Base-by-base conservation (phyloP, 1,284 basidiomycete genomes). In the Irpex sp. region DNA sequence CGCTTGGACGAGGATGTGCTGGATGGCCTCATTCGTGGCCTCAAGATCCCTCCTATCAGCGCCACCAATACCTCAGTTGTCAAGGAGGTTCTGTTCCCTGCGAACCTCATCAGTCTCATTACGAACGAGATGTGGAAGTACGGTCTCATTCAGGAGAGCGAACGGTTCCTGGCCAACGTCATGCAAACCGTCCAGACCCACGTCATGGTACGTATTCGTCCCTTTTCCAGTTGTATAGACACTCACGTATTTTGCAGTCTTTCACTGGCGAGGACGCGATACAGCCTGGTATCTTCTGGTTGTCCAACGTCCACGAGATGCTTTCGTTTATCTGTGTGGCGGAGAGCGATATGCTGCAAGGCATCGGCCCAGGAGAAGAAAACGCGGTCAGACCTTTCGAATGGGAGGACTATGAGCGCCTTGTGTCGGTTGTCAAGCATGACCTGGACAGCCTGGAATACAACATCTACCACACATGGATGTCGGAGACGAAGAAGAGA, bases 111-210 rank as follows among this genome's bases (percentile, higher is more conserved):
- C 78, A 95, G 93, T 71, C 81, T 99, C 58, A 92, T 98, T 65
- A 97, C 96, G 19, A 99, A 99, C 77, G 97, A 99, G 78, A 99
- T 99, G 97, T 99, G 97, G 97, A 98, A 98, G 79, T 95, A 98
- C 72, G 96, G 96, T 34, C 87, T 99, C 71, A 98, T 99, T 70
- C 85, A 90, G 31, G 97, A 99, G 77, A 97, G 95, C 77, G 97
- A 99, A 76, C 85, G 96, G 47, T 99, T 99, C 86, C 82, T 99
- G 65, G 97, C 97, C 48, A 98, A 98, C 73, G 94, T 99, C 63
- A 99, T 99, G 97, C 96, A 98, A 76, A 93, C 92, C 15, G 92
- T 99, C 66, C 97, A 99, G 80, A 86, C 91, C 48, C 95, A 98
- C 78, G 96, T 99, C 67, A 98, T 99, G 96, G 96, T 96, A 67